Evolutionary conservation across 1,284 basidiomycete species (phyloP).

Genomic region (Cryptococcus depauperatus): DNA sequence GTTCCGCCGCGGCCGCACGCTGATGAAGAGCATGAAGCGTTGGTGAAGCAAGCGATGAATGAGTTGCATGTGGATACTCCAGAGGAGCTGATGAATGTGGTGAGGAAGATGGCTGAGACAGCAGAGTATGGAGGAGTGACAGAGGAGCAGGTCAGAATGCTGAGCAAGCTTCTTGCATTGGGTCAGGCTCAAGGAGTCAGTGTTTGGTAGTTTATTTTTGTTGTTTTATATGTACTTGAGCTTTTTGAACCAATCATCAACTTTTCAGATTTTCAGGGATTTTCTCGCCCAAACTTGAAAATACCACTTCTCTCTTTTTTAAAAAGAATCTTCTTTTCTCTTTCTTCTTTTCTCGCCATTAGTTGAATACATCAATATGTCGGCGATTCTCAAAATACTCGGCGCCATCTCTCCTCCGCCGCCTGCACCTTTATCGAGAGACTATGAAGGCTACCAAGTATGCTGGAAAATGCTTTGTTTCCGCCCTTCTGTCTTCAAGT

Average conservation of each 20-base stretch:
- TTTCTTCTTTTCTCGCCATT: not conserved
- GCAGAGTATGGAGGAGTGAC: constrained; percentile 17
- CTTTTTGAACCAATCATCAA: too few species aligned
- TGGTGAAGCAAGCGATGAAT: constrained; percentile 16
- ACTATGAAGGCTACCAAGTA: constrained; percentile 59
- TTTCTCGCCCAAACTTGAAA: too few species aligned
- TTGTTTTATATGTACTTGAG: too few species aligned
- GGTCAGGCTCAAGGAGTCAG: constrained; percentile 15
- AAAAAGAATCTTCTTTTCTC: not conserved
- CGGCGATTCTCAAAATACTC: constrained; percentile 44
- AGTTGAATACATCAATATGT: constrained; percentile 18
- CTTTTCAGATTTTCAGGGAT: too few species aligned
- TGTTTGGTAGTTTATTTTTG: too few species aligned
- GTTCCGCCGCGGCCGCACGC: constrained; percentile 12
- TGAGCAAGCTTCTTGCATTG: constrained; percentile 14
- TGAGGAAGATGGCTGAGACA: constrained; percentile 18
- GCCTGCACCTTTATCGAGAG: constrained; percentile 28
- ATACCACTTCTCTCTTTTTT: too few species aligned
- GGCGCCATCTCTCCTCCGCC: constrained; percentile 51
- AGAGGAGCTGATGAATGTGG: constrained; percentile 14
- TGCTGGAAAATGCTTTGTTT: constrained; percentile 68
- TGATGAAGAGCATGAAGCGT: constrained; percentile 9
- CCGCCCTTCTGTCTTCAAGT: constrained; percentile 68
- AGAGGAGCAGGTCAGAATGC: constrained; percentile 14
- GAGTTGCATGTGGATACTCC: constrained; percentile 15